A percentile compares a stretch with the other conserved stretches of the same genome.
Evolutionary conservation across 805 yeast species (phyloP).

Genomic region (Kluyveromyces nonfermentans): DNA sequence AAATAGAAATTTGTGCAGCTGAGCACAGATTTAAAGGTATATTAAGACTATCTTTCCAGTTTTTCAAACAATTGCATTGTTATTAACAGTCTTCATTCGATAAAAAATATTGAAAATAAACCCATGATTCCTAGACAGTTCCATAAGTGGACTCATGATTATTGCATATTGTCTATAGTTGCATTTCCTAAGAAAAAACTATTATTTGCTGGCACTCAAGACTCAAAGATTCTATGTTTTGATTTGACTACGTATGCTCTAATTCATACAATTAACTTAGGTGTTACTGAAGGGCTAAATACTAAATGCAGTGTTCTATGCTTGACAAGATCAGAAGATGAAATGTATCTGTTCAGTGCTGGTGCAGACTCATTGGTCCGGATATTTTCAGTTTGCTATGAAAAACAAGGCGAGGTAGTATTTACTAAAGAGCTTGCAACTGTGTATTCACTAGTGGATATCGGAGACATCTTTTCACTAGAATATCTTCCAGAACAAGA

Average conservation of each 20-base stretch:
- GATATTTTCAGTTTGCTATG: slow-evolving; percentile 58
- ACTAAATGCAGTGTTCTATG: slow-evolving; percentile 48
- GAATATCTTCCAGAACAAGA: slow-evolving; percentile 53
- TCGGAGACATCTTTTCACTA: slow-evolving; percentile 87
- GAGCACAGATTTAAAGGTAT: no score
- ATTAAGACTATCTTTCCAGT: no score
- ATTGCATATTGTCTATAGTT: slow-evolving; percentile 64
- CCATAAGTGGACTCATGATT: slow-evolving; percentile 70
- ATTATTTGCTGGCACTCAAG: slow-evolving; percentile 85
- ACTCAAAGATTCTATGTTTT: slow-evolving; percentile 63
- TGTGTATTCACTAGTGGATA: slow-evolving; percentile 74
- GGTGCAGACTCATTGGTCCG: slow-evolving; percentile 86
- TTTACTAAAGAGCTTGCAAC: slow-evolving; percentile 48
- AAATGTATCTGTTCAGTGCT: slow-evolving; percentile 63
- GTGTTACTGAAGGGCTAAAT: slow-evolving; percentile 31
- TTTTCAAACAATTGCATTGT: no score
- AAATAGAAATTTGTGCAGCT: no score
- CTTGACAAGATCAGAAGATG: slow-evolving; percentile 44
- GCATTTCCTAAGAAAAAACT: slow-evolving; percentile 49
- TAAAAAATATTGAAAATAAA: no score
- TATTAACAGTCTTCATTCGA: no score
- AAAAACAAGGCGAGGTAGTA: slow-evolving; percentile 6
- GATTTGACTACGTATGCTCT: slow-evolving; percentile 56
- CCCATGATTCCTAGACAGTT: slow-evolving; percentile 28
- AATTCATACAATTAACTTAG: slow-evolving; percentile 36